Base-by-base conservation (phyloP, 2,329 filamentous ascomycete genomes). In the Aspergillus sp. region DNA sequence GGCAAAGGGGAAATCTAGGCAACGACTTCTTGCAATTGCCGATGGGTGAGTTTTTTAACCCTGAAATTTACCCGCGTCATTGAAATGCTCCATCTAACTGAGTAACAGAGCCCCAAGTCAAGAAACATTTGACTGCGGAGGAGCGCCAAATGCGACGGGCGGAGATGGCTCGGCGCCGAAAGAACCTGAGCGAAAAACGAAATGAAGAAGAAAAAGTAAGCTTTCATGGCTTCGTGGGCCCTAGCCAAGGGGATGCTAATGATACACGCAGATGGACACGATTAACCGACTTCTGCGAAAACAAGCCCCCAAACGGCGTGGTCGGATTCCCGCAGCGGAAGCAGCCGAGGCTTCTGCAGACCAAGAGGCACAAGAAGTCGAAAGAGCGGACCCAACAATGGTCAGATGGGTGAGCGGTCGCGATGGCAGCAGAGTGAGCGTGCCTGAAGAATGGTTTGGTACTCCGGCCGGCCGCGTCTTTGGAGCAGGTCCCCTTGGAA, bases 121-220 rank as follows among this genome's bases (percentile, higher is more conserved):
- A 89, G 76, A 89, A 90, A 69, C 86, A 89, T 66, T 78, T 91
- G 52, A 90, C 88, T 0, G 88, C 87, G 0, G 89, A 90, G 71
- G 89, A 91, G 69, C 86, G 89, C 69, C 86, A 86, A 51, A 90
- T 90, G 85, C 84, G 89, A 52, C 81, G 89, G 57, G 86, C 87
- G 7, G 89, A 91, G 72, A 91, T 91, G 88, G 89, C 89, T 9
- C 80, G 89, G 57, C 82, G 89, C 55, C 80, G 89, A 61, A 91
- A 91, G 77, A 90, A 91, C 64, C 79, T 91, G 32, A 89, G 86
- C 59, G 89, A 91, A 75, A 90, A 90, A 77, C 84, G 88, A n/a
- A 89, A 90, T 57, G 88, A 91, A 69, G 89, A 91, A 76, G 89
- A 91, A 73, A 91, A 91, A 82, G 87, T 87, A 70, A 6, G 24